Evolutionary conservation across 2,329 filamentous ascomycete species (phyloP).

Genomic region (Diplodia seriata): DNA sequence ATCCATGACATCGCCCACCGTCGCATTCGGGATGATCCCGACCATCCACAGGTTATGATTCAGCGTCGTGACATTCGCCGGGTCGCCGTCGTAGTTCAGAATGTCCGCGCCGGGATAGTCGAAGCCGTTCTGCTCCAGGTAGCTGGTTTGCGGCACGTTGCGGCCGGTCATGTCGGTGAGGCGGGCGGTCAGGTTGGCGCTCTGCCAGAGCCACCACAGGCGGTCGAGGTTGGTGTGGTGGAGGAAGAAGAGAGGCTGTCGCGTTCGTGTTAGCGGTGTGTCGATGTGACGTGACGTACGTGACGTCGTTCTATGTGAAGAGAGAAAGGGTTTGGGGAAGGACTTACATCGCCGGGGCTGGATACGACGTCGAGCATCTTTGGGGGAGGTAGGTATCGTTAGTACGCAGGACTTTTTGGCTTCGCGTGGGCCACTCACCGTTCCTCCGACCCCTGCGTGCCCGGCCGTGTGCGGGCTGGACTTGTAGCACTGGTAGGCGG

Average conservation of each 20-base stretch:
- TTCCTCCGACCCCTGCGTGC: slow-evolving; percentile 30
- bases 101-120: slow-evolving; percentile 18
- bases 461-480: slow-evolving; percentile 29
- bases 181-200: slow-evolving; percentile 38
- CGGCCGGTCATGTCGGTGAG: slow-evolving; percentile 31
- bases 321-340: too few relatives aligned
- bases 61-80: slow-evolving; percentile 32
- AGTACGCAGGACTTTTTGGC: too few relatives aligned
- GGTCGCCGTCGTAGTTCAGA: slow-evolving; percentile 32
- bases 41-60: slow-evolving; percentile 34
- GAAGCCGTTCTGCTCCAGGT: slow-evolving; percentile 30
- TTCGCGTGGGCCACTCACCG: neutral
- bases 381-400: too few relatives aligned
- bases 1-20: slow-evolving; percentile 33
- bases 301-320: too few relatives aligned
- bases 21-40: slow-evolving; percentile 32
- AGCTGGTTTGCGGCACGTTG: slow-evolving; percentile 20
- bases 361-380: slow-evolving; percentile 32
- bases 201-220: slow-evolving; percentile 56
- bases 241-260: slow-evolving; percentile 47
- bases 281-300: neutral
- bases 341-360: slow-evolving; percentile 31
- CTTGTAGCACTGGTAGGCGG: slow-evolving; percentile 32
- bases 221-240: slow-evolving; percentile 55
- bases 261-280: neutral